phyloP scores from a whole-genome alignment of 768 basidiomycete species.

The Serendipita indica region DNA sequence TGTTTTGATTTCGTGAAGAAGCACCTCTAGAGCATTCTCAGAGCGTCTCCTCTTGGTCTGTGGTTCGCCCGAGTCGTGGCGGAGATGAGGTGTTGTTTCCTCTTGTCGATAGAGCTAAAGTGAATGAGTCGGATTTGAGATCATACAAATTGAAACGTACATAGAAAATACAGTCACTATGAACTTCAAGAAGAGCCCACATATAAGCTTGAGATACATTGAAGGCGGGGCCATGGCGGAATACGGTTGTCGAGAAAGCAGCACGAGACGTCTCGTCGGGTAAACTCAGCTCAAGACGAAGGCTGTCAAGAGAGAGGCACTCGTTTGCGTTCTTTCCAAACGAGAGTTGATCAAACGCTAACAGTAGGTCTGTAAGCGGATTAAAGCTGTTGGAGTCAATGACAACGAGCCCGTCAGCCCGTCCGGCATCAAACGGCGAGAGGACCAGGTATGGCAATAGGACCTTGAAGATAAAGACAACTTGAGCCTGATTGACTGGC shows the following conservation, averaged over 20 bases:
- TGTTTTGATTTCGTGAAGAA: conserved; percentile 37
- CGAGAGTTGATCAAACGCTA: conserved; percentile 44
- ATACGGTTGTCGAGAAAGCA: conserved; percentile 50
- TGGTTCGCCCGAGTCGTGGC: conserved; percentile 8
- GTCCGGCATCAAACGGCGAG: conserved; percentile 28
- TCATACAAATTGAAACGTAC: conserved; percentile 28
- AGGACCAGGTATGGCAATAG: conserved; percentile 51
- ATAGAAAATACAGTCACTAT: conserved; percentile 61
- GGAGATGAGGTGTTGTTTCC: not conserved
- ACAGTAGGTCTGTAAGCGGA: conserved; percentile 38
- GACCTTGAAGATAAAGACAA: conserved; percentile 55
- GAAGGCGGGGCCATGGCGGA: conserved; percentile 62
- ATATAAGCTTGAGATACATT: conserved; percentile 50
- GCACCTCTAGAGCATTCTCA: conserved; percentile 42
- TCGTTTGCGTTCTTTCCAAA: conserved; percentile 52
- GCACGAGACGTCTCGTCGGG: conserved; percentile 12
- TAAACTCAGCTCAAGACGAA: conserved; percentile 39
- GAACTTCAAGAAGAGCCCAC: conserved; percentile 68
- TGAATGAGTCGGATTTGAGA: conserved; percentile 9
- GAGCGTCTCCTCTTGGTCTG: conserved; percentile 36
- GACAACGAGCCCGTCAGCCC: no score
- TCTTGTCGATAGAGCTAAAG: not conserved
- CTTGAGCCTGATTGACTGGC: conserved; percentile 57
- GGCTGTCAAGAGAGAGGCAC: conserved; percentile 44
- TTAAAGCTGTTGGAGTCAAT: conserved; percentile 29